Percentiles rank a stretch among this genome's conserved stretches.
These are phyloP conservation scores for Alloteropsis angusta DNA, from an alignment of 202 grass and related monocot species.

Conservation along the genomic window DNA sequence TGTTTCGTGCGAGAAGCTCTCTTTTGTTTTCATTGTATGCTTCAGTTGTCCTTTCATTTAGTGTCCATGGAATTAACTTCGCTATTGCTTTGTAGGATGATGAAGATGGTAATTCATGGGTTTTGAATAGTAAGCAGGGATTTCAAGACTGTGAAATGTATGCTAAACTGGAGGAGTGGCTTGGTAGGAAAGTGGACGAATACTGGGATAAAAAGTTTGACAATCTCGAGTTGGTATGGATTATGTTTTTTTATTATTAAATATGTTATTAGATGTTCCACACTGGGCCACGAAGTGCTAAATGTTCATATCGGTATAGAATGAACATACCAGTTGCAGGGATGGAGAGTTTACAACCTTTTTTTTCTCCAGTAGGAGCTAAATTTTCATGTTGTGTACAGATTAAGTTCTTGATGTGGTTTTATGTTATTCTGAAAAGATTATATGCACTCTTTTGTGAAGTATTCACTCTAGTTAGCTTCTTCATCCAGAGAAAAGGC, in stretches of 20 bases:
- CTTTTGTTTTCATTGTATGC: too few species aligned
- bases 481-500: slow-evolving; percentile 46
- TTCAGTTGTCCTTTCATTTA: neutral
- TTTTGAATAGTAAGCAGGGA: slow-evolving; percentile 82
- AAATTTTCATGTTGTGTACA: neutral
- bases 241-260: neutral
- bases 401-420: neutral
- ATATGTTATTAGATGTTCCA: neutral
- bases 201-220: slow-evolving; percentile 75
- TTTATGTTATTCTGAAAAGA: neutral
- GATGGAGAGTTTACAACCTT: neutral
- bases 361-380: neutral
- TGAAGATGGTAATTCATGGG: slow-evolving; percentile 61
- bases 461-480: neutral
- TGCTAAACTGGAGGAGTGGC: slow-evolving; percentile 73
- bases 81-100: slow-evolving; percentile 52
- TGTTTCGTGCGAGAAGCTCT: neutral
- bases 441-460: neutral
- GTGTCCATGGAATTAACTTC: slow-evolving; percentile 13
- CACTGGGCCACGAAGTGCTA: neutral
- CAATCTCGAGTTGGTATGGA: slow-evolving; percentile 52
- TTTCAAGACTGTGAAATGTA: slow-evolving; percentile 88
- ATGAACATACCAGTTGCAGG: neutral
- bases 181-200: slow-evolving; percentile 51
- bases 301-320: neutral